Evolutionary conservation across 169 alveolate genomes (phyloP).

Genomic region (Plasmodium cynomolgi): DNA sequence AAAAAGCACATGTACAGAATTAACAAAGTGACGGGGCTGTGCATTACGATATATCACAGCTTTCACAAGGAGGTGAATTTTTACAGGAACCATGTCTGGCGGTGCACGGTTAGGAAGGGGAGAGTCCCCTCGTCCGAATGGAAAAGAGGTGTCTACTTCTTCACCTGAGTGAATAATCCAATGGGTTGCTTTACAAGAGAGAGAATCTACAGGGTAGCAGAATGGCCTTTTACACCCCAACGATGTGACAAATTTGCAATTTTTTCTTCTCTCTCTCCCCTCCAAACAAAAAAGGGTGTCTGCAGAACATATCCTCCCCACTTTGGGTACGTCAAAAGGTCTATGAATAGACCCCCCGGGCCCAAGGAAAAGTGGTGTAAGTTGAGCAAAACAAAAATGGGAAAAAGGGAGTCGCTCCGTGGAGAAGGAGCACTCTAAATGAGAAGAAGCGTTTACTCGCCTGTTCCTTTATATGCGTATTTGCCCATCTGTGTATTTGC

Average conservation of each 20-base stretch:
- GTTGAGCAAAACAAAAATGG: slow-evolving; percentile 10
- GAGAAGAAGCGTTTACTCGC: too few relatives aligned
- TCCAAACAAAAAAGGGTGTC: slow-evolving; percentile 85
- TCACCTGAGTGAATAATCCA: not conserved
- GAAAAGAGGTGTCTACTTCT: not conserved
- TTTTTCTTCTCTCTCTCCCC: slow-evolving; percentile 4
- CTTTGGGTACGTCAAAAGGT: slow-evolving; percentile 93
- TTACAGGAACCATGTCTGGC: slow-evolving; percentile 93
- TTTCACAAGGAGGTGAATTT: slow-evolving; percentile 94
- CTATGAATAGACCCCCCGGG: slow-evolving; percentile 94
- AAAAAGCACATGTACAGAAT: slow-evolving; percentile 90
- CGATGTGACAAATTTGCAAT: not conserved
- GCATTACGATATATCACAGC: slow-evolving; percentile 92
- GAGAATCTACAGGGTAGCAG: not conserved
- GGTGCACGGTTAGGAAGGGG: slow-evolving; percentile 87
- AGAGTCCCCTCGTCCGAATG: not conserved
- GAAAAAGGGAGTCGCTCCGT: not conserved
- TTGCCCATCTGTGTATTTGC: too few relatives aligned
- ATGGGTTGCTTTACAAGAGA: too few relatives aligned
- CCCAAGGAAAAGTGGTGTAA: slow-evolving; percentile 93
- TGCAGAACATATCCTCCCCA: slow-evolving; percentile 92
- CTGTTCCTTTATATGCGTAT: not conserved
- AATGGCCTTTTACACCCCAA: not conserved
- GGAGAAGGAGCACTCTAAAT: not conserved
- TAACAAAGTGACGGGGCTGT: slow-evolving; percentile 91